Evolutionary conservation across 805 yeast species (phyloP).

Genomic region (Saccharomycopsis javanensis): DNA sequence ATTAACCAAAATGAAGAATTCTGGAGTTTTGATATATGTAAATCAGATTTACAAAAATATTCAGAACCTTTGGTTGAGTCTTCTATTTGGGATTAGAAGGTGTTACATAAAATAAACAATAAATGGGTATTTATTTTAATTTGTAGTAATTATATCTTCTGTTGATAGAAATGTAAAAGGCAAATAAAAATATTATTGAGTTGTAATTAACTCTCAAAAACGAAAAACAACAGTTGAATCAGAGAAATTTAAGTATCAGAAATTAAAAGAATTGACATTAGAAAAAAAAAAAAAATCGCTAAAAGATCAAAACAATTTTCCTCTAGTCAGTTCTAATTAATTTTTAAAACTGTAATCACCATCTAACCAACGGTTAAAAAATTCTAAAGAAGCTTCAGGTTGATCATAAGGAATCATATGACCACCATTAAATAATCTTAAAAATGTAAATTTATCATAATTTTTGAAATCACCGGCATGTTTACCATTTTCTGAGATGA

Average conservation of each 20-base stretch:
- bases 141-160: too few relatives aligned
- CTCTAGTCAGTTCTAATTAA: too few relatives aligned
- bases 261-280: not conserved
- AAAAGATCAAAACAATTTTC: not conserved
- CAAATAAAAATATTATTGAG: too few relatives aligned
- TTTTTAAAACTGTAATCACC: slow-evolving; percentile 31
- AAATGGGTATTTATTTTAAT: too few relatives aligned
- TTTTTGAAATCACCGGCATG: slow-evolving; percentile 56
- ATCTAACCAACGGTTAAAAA: slow-evolving; percentile 67
- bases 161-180: too few relatives aligned
- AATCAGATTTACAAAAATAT: not conserved
- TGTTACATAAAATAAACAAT: not conserved
- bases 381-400: slow-evolving; percentile 59
- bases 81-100: not conserved
- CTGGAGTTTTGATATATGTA: not conserved
- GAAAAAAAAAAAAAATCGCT: not conserved
- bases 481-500: slow-evolving; percentile 23
- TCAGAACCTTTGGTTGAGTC: not conserved
- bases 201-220: too few relatives aligned
- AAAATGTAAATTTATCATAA: slow-evolving; percentile 59
- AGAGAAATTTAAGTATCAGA: not conserved
- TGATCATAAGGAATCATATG: slow-evolving; percentile 91
- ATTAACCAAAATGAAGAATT: not conserved
- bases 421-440: slow-evolving; percentile 74
- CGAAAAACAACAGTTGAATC: not conserved